These are phyloP conservation scores for Takashimella koratensis DNA, from an alignment of 1,284 basidiomycete species.

Conservation along the genomic window DNA sequence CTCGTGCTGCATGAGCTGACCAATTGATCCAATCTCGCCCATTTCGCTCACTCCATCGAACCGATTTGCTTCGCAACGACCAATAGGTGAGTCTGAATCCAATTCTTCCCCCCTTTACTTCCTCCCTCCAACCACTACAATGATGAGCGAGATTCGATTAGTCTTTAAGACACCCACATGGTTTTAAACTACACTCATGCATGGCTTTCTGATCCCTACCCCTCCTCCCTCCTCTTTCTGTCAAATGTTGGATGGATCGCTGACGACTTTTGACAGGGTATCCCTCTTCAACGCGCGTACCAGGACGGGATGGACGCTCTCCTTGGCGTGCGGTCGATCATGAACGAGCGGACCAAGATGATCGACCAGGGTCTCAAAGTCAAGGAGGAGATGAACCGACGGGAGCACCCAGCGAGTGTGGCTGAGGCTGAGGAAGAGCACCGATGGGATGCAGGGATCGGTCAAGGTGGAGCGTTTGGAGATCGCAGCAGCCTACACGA, in stretches of 20 bases:
- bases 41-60: too few species aligned
- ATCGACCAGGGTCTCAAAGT: slow-evolving; percentile 16
- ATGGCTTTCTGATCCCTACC: slow-evolving; percentile 46
- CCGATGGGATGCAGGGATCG: slow-evolving; percentile 27
- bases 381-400: not conserved
- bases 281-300: slow-evolving; percentile 43
- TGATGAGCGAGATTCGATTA: slow-evolving; percentile 50
- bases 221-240: slow-evolving; percentile 1
- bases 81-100: slow-evolving; percentile 37
- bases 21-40: too few species aligned
- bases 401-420: slow-evolving; percentile 26
- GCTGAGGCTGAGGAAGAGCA: slow-evolving; percentile 43
- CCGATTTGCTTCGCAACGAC: slow-evolving; percentile 1
- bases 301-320: slow-evolving; percentile 44
- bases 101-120: slow-evolving; percentile 5
- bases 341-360: slow-evolving; percentile 18
- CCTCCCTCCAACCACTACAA: slow-evolving; percentile 13
- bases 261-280: slow-evolving; percentile 21
- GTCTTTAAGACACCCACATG: slow-evolving; percentile 51
- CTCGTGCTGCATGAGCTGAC: not conserved
- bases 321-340: slow-evolving; percentile 27
- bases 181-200: slow-evolving; percentile 45
- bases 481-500: slow-evolving; percentile 5
- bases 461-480: slow-evolving; percentile 35
- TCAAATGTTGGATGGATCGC: slow-evolving; percentile 7